Percentiles rank a stretch among this genome's conserved stretches.
These are phyloP conservation scores for Cutaneotrichosporon dermatis DNA, from an alignment of 1,284 basidiomycete genomes.

Conservation along the genomic window DNA sequence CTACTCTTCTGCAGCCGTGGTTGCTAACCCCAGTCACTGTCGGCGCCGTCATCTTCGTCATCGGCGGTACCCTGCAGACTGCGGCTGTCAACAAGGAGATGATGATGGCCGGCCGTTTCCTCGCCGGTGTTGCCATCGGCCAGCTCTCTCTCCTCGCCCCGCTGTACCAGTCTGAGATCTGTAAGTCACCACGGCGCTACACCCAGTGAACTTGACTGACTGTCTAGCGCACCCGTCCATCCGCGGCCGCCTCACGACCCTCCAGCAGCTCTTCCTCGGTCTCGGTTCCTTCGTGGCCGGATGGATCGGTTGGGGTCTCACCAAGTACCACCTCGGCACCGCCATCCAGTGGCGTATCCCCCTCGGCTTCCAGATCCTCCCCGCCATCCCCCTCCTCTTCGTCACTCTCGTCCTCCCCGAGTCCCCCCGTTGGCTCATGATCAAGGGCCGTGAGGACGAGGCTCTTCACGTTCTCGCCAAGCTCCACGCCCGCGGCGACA, in stretches of 20 bases:
- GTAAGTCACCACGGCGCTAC: slow-evolving; percentile 20
- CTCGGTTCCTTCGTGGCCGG: neutral
- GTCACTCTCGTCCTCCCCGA: slow-evolving; percentile 57
- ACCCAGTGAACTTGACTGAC: no score
- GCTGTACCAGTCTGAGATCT: slow-evolving; percentile 59
- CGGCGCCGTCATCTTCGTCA: slow-evolving; percentile 50
- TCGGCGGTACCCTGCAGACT: slow-evolving; percentile 54
- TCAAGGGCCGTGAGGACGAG: slow-evolving; percentile 38
- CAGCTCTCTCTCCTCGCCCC: slow-evolving; percentile 54
- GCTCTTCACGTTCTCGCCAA: slow-evolving; percentile 29
- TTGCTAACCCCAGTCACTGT: slow-evolving; percentile 24
- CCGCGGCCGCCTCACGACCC: slow-evolving; percentile 55
- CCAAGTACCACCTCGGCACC: neutral
- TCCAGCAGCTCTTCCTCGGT: slow-evolving; percentile 50
- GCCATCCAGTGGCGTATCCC: slow-evolving; percentile 8
- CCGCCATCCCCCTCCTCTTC: slow-evolving; percentile 54
- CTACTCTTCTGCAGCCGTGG: no score
- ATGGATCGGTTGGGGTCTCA: slow-evolving; percentile 9
- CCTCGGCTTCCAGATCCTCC: slow-evolving; percentile 22
- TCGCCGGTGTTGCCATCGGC: slow-evolving; percentile 55
- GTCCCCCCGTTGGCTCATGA: slow-evolving; percentile 53
- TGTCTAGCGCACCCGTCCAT: slow-evolving; percentile 54
- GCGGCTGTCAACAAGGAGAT: slow-evolving; percentile 55
- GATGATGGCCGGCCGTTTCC: slow-evolving; percentile 62
- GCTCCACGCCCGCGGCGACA: neutral